phyloP scores from a whole-genome alignment of 106 monocot genomes.

The Ottelia alismoides region DNA sequence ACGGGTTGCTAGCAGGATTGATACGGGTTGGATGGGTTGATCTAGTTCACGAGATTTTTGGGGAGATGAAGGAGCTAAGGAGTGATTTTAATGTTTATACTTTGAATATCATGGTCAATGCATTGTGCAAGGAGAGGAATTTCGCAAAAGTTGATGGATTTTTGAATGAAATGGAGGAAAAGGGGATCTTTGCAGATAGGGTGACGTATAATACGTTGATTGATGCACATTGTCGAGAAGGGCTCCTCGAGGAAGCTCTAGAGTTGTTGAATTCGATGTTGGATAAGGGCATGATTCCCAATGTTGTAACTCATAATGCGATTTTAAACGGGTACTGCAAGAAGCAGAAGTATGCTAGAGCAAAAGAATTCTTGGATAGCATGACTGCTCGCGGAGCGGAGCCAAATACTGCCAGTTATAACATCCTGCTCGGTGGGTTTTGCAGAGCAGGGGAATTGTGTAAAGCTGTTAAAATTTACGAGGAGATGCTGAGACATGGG shows the following conservation, averaged over 20 bases:
- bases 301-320: constrained; percentile 57
- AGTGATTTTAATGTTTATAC: constrained; percentile 52
- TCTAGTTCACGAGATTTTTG: constrained; percentile 45
- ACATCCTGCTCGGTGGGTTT: constrained; percentile 53
- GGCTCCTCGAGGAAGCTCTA: constrained; percentile 39
- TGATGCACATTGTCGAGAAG: constrained; percentile 44
- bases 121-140: constrained; percentile 46
- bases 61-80: constrained; percentile 29
- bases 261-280: constrained; percentile 39
- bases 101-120: constrained; percentile 83
- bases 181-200: constrained; percentile 61
- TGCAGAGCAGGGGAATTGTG: constrained; percentile 35
- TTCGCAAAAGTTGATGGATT: constrained; percentile 31
- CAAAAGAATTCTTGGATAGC: constrained; percentile 25
- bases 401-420: constrained; percentile 54
- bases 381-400: constrained; percentile 27
- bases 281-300: constrained; percentile 53
- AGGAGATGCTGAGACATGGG: constrained; percentile 32
- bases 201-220: constrained; percentile 78
- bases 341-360: constrained; percentile 27
- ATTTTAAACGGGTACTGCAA: constrained; percentile 69
- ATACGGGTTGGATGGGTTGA: constrained; percentile 55
- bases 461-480: constrained; percentile 38
- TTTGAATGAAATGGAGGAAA: constrained; percentile 68
- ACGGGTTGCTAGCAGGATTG: constrained; percentile 59